Evolutionary conservation across 2,329 filamentous ascomycete species (phyloP), one percentile per base, ranked within the genome.

Genomic region (Aspergillus carbonarius): DNA sequence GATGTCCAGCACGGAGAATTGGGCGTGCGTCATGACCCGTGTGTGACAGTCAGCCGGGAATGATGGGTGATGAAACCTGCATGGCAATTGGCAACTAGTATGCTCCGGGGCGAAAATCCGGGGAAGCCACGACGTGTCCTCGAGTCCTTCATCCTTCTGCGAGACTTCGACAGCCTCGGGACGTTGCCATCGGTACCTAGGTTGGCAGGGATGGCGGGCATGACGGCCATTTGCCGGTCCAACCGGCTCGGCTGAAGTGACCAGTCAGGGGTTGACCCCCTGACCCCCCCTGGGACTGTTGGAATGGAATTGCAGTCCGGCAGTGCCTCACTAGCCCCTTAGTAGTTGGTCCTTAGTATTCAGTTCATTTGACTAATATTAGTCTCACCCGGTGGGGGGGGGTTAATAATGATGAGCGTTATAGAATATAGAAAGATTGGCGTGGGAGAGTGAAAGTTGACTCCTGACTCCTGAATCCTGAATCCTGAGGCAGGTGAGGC

Each of bases 21-120:
- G 27, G 23, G 25, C 20, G 44, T 48, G 27, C 44, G 44, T 48
- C 44, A 48, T 48, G 44, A 12, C 44, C 23, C 23, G 15, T n/a
- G n/a, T 13, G n/a, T 17, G 44, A 15, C 44, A n/a, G 44, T 48
- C 50, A 40, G 50, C 20, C 35, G 35, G 35, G n/a, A 7, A 30
- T 53, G 50, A 25, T 42, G 50, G 17, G 18, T 42, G 50, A 53
- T 52, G 55, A 48, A 25, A 54, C 39, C 42, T 58, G 56, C 56
- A 58, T 37, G 44, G 17, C 18, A 23, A 23, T 5, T 37, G 44
- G 17, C 18, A 23, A 23, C 23, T 39, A 42, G 39, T 18, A 46
- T 32, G 27, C 49, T 42, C 56, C 59, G 59, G 59, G 56, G 50
- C 49, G 49, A 59, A 47, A 61, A 61, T 61, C 60, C 57, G 60